These are phyloP conservation scores for Camellia oleifera DNA, from an alignment of 179 eudicot genomes.

Conservation along the genomic window DNA sequence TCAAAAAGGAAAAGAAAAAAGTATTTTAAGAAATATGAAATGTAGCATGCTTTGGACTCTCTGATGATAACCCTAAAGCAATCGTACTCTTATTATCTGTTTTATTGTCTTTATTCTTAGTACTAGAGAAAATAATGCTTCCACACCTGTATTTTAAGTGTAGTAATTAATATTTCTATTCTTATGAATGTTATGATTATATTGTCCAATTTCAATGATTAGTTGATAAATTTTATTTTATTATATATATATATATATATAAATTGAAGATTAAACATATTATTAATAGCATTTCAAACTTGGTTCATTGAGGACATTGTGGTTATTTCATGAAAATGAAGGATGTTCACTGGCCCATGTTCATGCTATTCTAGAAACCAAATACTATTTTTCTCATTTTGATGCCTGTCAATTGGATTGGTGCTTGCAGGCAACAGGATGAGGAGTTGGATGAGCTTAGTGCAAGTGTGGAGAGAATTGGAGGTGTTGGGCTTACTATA, in stretches of 20 bases:
- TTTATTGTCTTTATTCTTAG: not conserved
- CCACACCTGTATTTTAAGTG: not conserved
- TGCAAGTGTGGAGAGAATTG: constrained; percentile 84
- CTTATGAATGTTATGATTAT: not conserved
- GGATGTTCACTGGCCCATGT: not conserved
- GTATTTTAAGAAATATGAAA: too few relatives aligned
- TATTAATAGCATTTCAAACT: not conserved
- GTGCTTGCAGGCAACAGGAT: constrained; percentile 74
- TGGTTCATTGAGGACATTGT: not conserved
- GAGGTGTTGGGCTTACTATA: constrained; percentile 85
- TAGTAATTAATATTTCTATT: not conserved
- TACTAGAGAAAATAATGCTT: not conserved
- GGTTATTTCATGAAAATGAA: not conserved
- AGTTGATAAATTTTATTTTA: not conserved
- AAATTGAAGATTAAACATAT: not conserved
- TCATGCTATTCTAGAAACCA: not conserved
- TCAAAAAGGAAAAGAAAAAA: too few relatives aligned
- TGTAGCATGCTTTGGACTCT: too few relatives aligned
- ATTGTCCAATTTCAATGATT: not conserved
- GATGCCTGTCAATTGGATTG: constrained; percentile 2
- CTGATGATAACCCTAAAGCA: not conserved
- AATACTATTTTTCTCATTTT: not conserved
- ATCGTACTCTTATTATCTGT: not conserved
- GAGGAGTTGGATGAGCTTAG: constrained; percentile 90
- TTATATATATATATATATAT: not conserved